These are phyloP conservation scores for Alternaria conjuncta DNA, from an alignment of 2,329 filamentous ascomycete genomes.

Conservation along the genomic window DNA sequence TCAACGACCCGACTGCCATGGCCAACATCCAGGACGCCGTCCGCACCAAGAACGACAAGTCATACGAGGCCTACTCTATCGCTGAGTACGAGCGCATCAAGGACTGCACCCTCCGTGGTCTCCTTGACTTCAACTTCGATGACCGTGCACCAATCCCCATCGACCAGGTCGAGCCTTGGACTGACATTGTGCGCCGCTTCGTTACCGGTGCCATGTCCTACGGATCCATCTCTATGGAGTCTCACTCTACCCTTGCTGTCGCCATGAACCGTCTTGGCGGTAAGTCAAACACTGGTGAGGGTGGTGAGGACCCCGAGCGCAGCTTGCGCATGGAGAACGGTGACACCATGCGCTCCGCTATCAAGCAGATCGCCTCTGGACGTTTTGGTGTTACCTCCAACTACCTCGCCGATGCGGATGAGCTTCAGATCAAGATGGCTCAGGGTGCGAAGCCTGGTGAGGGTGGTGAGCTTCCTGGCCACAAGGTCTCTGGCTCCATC, in stretches of 20 bases:
- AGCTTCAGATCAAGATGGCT: conserved; percentile 99
- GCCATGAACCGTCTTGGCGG: conserved; percentile 97
- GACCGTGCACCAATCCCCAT: conserved; percentile 84
- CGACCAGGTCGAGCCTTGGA: conserved; percentile 97
- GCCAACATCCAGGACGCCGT: conserved; percentile 98
- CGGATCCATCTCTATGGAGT: conserved; percentile 97
- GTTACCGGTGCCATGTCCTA: conserved; percentile 99
- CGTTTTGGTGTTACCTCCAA: conserved; percentile 95
- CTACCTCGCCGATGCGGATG: conserved; percentile 93
- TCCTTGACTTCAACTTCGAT: conserved; percentile 96
- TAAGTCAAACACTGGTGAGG: conserved; percentile 97
- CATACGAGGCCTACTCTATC: conserved; percentile 93
- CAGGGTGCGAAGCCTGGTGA: conserved; percentile 98
- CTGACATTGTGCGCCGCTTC: conserved; percentile 94
- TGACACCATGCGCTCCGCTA: conserved; percentile 95
- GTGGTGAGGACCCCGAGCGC: conserved; percentile 93
- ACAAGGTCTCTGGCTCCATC: conserved; percentile 95
- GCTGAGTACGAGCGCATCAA: conserved; percentile 97
- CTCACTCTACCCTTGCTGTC: conserved; percentile 91
- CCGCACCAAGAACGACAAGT: conserved; percentile 96
- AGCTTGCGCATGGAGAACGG: conserved; percentile 87
- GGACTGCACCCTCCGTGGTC: conserved; percentile 89
- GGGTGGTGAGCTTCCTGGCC: conserved; percentile 93
- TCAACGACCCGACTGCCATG: conserved; percentile 94
- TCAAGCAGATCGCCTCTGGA: conserved; percentile 96